Percentiles rank a stretch among this genome's conserved stretches.
These are phyloP conservation scores for Periconia sp. DNA, from an alignment of 2,329 filamentous ascomycete genomes.

Conservation along the genomic window DNA sequence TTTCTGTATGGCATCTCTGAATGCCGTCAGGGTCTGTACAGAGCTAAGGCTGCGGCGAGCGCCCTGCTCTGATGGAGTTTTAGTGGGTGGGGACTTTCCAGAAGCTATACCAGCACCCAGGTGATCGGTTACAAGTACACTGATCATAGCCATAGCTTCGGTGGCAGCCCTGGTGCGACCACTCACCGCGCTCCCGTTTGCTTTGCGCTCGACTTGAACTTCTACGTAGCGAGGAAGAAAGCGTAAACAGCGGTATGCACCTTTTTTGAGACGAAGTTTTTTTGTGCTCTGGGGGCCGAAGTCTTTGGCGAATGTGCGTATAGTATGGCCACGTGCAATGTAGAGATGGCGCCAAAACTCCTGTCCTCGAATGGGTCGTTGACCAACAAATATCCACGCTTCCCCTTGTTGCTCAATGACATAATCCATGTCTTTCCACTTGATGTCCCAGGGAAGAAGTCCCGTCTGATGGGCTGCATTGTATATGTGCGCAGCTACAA, in stretches of 20 bases:
- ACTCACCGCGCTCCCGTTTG: too few species aligned
- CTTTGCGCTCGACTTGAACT: background rate
- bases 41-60: background rate
- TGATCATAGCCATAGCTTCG: background rate
- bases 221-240: background rate
- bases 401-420: conserved; percentile 1
- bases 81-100: too few species aligned
- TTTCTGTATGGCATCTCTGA: conserved; percentile 10
- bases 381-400: background rate
- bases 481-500: conserved; percentile 5
- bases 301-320: background rate
- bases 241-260: background rate
- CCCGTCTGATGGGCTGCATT: conserved; percentile 6
- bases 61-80: too few species aligned
- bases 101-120: background rate
- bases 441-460: background rate
- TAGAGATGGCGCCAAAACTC: background rate
- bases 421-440: conserved; percentile 3
- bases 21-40: background rate
- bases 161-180: background rate
- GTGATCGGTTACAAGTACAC: background rate
- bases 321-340: background rate
- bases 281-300: background rate
- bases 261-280: background rate
- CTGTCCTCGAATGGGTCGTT: background rate